Evolutionary conservation across 1,284 basidiomycete species (phyloP), one percentile per base, ranked within the genome.

Genomic region (Thelephora terrestris): DNA sequence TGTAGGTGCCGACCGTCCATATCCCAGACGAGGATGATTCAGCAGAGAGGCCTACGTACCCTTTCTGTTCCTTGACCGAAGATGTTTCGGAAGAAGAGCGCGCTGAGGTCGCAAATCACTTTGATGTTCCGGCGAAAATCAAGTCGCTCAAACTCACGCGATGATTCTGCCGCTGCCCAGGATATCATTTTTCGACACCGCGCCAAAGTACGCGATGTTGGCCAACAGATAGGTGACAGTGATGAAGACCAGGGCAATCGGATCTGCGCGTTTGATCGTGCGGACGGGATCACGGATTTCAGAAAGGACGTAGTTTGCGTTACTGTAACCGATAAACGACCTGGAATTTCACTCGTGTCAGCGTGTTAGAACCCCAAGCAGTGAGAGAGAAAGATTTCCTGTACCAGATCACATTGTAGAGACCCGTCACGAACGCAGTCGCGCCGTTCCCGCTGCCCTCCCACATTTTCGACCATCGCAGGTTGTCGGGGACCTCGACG

Each of bases 361-460:
- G n/a, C 39, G n/a, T 10, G 10, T 12, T 10, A 32, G 29, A 32
- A 32, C 29, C 12, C 20, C 17, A 34, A 34, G 3, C 21, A 16
- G 32, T 47, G 17, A 43, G 32, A 24, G 7, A 40, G n/a, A 32
- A 23, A 35, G n/a, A 14, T 6, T 23, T 23, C 17, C 54, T 69
- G 29, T 49, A 80, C 81, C 80, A 83, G 24, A 79, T 78, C 40
- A 84, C 77, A 53, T 73, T 80, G 58, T 79, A 81, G n/a, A 85
- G 63, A 7, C 77, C 80, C 9, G 66, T 74, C 1, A 76, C 74
- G 55, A 82, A 75, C 1, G 76, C 74, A 56, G 80, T 83, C 16
- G 65, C 64, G 20, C 60, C 59, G 25, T 58, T 57, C 35, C 56
- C 58, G 48, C 72, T 72, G 0, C 78, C 80, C 50, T 75, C 71